Evolutionary conservation across 805 yeast genomes (phyloP).

Genomic region (Teunomyces panamensis): DNA sequence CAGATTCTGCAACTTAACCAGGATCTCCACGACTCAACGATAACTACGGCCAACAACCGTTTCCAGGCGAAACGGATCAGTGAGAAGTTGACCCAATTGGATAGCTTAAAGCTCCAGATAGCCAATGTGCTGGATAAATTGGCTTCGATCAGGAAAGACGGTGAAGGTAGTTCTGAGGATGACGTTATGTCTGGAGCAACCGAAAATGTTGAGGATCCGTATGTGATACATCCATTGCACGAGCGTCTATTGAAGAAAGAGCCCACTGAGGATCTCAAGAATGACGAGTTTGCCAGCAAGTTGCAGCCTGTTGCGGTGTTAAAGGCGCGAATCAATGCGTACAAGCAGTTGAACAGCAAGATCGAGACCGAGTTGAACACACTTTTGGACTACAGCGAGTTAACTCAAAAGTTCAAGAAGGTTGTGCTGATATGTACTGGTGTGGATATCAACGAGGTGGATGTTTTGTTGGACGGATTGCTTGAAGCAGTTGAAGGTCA

Average conservation of each 20-base stretch:
- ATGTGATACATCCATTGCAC: slow-evolving; percentile 61
- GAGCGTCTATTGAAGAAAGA: slow-evolving; percentile 42
- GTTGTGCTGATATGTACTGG: slow-evolving; percentile 91
- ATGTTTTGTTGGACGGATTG: slow-evolving; percentile 75
- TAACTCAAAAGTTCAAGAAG: slow-evolving; percentile 68
- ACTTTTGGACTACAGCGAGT: slow-evolving; percentile 44
- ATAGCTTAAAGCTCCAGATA: slow-evolving; percentile 49
- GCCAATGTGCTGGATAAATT: slow-evolving; percentile 39
- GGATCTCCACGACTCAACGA: slow-evolving; percentile 38
- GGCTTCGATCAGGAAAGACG: slow-evolving; percentile 24
- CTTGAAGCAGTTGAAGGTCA: slow-evolving; percentile 86
- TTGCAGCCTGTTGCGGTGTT: slow-evolving; percentile 51
- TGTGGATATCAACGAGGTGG: slow-evolving; percentile 77
- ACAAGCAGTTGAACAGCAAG: slow-evolving; percentile 61
- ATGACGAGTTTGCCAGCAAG: slow-evolving; percentile 23
- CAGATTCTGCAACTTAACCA: slow-evolving; percentile 35
- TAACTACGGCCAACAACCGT: slow-evolving; percentile 42
- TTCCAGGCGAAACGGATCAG: slow-evolving; percentile 33
- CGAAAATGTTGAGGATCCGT: slow-evolving; percentile 67
- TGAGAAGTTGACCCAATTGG: slow-evolving; percentile 39
- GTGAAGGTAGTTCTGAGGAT: slow-evolving; percentile 41
- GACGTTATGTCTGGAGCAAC: slow-evolving; percentile 52
- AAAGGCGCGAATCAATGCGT: slow-evolving; percentile 79
- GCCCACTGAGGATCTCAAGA: slow-evolving; percentile 20
- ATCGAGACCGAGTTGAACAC: slow-evolving; percentile 51